phyloP scores from a whole-genome alignment of 768 basidiomycete genomes.

The Rubroboletus satanas region DNA sequence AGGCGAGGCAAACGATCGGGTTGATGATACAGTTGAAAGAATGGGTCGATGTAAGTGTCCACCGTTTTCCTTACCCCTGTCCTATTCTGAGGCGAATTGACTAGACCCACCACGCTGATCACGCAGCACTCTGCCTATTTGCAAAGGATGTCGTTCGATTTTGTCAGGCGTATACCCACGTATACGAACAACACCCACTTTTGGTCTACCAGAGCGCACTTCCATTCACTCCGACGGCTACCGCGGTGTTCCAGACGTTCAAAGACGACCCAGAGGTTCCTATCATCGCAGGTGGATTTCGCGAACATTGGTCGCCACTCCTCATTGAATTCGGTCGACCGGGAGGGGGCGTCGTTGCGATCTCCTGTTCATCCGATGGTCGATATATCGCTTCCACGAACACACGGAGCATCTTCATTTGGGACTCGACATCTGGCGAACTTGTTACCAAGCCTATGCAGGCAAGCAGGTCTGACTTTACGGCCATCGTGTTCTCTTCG shows the following conservation, averaged over 20 bases:
- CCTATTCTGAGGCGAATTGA: neutral
- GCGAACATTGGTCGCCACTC: slow-evolving; percentile 30
- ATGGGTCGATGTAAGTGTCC: slow-evolving; percentile 24
- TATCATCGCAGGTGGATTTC: slow-evolving; percentile 27
- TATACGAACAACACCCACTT: slow-evolving; percentile 33
- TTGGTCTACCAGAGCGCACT: slow-evolving; percentile 31
- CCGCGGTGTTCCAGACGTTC: slow-evolving; percentile 25
- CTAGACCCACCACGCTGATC: slow-evolving; percentile 12
- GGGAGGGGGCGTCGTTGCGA: slow-evolving; percentile 11
- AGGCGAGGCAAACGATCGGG: slow-evolving; percentile 31
- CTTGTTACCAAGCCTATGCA: slow-evolving; percentile 19
- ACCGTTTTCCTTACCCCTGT: neutral
- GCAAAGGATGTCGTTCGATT: slow-evolving; percentile 29
- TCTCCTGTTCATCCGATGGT: slow-evolving; percentile 29
- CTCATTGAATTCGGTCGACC: slow-evolving; percentile 27
- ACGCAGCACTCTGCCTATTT: slow-evolving; percentile 19
- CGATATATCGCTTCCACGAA: slow-evolving; percentile 28
- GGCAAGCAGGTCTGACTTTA: slow-evolving; percentile 11
- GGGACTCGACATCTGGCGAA: slow-evolving; percentile 29
- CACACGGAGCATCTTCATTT: slow-evolving; percentile 16
- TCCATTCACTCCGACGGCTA: slow-evolving; percentile 29
- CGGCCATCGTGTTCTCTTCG: slow-evolving; percentile 28
- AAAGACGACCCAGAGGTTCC: slow-evolving; percentile 24
- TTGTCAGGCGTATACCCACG: slow-evolving; percentile 29
- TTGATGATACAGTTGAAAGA: slow-evolving; percentile 24